Percentiles rank a stretch among this genome's conserved stretches.
Conservation (phyloP, 208 protist species). For the Trypanosoma vivax region DNA sequence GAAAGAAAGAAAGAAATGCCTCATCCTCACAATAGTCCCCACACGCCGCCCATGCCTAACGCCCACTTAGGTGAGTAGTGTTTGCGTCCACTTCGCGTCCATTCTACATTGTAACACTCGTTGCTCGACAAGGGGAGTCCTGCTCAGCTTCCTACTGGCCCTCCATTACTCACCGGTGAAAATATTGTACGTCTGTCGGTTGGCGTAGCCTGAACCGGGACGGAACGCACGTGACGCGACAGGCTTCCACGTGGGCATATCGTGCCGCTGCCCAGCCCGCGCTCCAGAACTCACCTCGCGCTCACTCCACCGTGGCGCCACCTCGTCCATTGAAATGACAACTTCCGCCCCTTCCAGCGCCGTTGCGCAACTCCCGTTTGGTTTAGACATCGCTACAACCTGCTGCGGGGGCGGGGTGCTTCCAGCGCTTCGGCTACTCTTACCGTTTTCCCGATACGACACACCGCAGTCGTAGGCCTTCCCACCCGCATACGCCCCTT, state of each 20-base stretch:
- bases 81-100: too few species aligned
- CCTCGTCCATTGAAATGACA: constrained; percentile 15
- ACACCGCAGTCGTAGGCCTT: constrained; percentile 66
- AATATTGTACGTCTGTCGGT: constrained; percentile 83
- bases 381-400: constrained; percentile 8
- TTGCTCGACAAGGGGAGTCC: too few species aligned
- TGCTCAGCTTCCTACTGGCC: too few species aligned
- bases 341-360: constrained; percentile 1
- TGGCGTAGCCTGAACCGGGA: constrained; percentile 67
- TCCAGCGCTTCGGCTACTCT: too few species aligned
- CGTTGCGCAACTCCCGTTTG: constrained; percentile 15
- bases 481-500: constrained; percentile 73
- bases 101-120: too few species aligned
- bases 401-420: too few species aligned
- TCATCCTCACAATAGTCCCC: too few species aligned
- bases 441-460: background rate
- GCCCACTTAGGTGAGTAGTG: too few species aligned
- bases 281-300: background rate
- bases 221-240: constrained; percentile 50
- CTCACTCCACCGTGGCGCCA: background rate
- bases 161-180: constrained; percentile 78
- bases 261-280: background rate
- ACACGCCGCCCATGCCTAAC: too few species aligned
- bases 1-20: too few species aligned
- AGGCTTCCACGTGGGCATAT: background rate